These are phyloP conservation scores for Metroxylon sagu DNA, from an alignment of 176 grass and related monocot genomes.

Conservation along the genomic window DNA sequence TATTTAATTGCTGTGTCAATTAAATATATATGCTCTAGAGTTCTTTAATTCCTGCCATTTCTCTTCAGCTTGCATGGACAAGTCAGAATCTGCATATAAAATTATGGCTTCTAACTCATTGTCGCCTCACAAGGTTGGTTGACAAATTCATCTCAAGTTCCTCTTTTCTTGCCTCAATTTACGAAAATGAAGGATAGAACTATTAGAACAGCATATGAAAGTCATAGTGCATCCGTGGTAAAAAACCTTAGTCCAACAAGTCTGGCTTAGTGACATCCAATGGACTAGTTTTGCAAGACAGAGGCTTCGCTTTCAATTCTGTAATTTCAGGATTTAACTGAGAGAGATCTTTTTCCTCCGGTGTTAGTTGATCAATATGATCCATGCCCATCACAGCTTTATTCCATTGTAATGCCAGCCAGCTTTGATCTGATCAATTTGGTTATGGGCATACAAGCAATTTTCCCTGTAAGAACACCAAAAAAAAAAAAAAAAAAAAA, in stretches of 20 bases:
- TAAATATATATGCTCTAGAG: constrained; percentile 59
- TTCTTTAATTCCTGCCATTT: constrained; percentile 70
- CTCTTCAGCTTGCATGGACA: constrained; percentile 48
- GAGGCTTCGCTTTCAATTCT: constrained; percentile 63
- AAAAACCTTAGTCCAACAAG: constrained; percentile 3
- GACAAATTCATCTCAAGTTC: constrained; percentile 96
- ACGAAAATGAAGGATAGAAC: not conserved
- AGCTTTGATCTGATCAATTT: constrained; percentile 96
- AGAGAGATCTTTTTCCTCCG: constrained; percentile 77
- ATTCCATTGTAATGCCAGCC: constrained; percentile 87
- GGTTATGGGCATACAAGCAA: constrained; percentile 74
- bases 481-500: too few species aligned
- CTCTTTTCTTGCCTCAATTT: constrained; percentile 97
- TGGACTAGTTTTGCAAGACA: constrained; percentile 76
- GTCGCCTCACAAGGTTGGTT: constrained; percentile 87
- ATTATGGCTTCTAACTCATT: constrained; percentile 91
- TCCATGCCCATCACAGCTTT: constrained; percentile 97
- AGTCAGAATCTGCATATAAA: constrained; percentile 70
- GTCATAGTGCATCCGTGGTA: not conserved
- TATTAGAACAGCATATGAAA: too few species aligned
- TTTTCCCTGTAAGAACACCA: constrained; percentile 68
- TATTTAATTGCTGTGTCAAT: too few species aligned
- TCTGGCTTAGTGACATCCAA: constrained; percentile 62
- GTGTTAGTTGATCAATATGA: constrained; percentile 90
- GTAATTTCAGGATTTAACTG: constrained; percentile 97